phyloP scores from a whole-genome alignment of 805 yeast genomes.

The Scheffersomyces lignosus region DNA sequence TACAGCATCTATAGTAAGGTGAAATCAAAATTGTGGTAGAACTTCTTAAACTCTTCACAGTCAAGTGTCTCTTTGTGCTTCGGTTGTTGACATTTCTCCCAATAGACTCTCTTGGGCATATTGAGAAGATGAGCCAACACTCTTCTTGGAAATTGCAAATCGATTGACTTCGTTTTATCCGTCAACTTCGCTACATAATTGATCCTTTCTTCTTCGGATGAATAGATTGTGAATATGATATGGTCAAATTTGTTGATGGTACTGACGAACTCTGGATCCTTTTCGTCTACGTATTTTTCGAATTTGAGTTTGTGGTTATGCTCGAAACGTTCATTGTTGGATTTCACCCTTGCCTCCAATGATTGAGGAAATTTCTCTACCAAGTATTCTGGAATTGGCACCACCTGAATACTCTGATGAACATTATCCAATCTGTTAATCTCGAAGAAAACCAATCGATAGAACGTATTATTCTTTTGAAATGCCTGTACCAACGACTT shows the following conservation, averaged over 20 bases:
- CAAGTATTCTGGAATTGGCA: conserved; percentile 60
- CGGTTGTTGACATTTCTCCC: conserved; percentile 77
- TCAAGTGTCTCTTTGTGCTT: conserved; percentile 62
- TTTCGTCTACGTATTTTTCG: conserved; percentile 23
- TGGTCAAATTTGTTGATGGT: conserved; percentile 35
- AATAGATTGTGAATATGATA: conserved; percentile 32
- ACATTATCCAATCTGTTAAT: conserved; percentile 63
- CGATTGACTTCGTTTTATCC: conserved; percentile 46
- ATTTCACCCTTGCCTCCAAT: conserved; percentile 41
- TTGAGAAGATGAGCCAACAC: conserved; percentile 66
- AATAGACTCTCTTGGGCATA: conserved; percentile 61
- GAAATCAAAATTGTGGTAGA: conserved; percentile 56
- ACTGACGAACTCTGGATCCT: conserved; percentile 17
- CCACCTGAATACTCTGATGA: conserved; percentile 75
- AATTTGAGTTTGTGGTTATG: conserved; percentile 47
- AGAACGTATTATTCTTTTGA: conserved; percentile 30
- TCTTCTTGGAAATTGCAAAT: conserved; percentile 82
- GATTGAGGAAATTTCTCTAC: conserved; percentile 44
- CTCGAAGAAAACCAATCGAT: conserved; percentile 65
- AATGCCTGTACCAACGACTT: conserved; percentile 52
- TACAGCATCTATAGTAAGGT: conserved; percentile 17
- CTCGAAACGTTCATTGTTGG: conserved; percentile 49
- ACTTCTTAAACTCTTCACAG: conserved; percentile 59
- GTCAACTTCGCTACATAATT: conserved; percentile 19
- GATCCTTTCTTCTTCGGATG: conserved; percentile 15